Evolutionary conservation across 2,329 filamentous ascomycete species (phyloP).

Genomic region (Calonectria pseudoturangicola): DNA sequence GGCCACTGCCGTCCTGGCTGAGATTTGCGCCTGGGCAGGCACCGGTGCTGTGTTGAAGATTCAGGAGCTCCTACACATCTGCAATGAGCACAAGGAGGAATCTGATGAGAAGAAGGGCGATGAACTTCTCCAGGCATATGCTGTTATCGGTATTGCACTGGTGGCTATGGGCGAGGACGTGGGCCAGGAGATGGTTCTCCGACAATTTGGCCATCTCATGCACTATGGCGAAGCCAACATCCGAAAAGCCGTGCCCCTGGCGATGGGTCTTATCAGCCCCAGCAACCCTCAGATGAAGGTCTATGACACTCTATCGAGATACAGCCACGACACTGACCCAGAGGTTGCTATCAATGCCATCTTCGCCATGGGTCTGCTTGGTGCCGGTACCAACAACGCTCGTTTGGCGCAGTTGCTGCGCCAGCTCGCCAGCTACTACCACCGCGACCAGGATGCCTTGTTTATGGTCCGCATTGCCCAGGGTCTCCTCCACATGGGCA

Average conservation of each 20-base stretch:
- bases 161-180: constrained; percentile 99
- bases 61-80: constrained; percentile 97
- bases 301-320: constrained; percentile 97
- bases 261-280: constrained; percentile 96
- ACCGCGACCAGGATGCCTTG: constrained; percentile 94
- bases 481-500: constrained; percentile 98
- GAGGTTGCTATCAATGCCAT: constrained; percentile 99
- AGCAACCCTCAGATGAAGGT: constrained; percentile 99
- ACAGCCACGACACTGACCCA: constrained; percentile 98
- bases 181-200: constrained; percentile 98
- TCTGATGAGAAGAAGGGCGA: constrained; percentile 96
- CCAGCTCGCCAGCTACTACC: constrained; percentile 98
- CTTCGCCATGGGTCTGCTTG: constrained; percentile 98
- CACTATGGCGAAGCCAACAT: constrained; percentile 99
- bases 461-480: constrained; percentile 99
- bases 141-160: constrained; percentile 93
- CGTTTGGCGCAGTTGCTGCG: constrained; percentile 94
- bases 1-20: constrained; percentile 93
- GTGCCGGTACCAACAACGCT: constrained; percentile 98
- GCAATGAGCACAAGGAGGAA: constrained; percentile 97
- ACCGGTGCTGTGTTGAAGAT: constrained; percentile 98
- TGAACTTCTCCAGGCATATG: constrained; percentile 95
- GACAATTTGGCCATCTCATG: constrained; percentile 98
- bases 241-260: constrained; percentile 93
- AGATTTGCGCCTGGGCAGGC: constrained; percentile 98